These are phyloP conservation scores for Medicago truncatula DNA, from an alignment of 306 rosid genomes.

Conservation along the genomic window MtrunA17r5.0-ANR NC_053042.1:39746501-39747000, in stretches of 20 bases:
- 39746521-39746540: conserved; percentile 73
- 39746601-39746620: conserved; percentile 59
- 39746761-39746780: conserved; percentile 13
- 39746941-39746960: conserved; percentile 30
- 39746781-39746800: conserved; percentile 19
- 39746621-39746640: conserved; percentile 41
- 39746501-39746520: conserved; percentile 70
- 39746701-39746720: conserved; percentile 36
- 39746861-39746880: not conserved
- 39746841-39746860: not conserved
- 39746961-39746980: conserved; percentile 44
- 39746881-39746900: not conserved
- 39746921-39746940: not conserved
- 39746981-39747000: conserved; percentile 36
- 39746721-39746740: not conserved
- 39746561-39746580: conserved; percentile 91
- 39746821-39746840: not conserved
- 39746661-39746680: conserved; percentile 16
- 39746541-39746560: conserved; percentile 59
- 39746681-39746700: conserved; percentile 19
- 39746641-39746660: conserved; percentile 1
- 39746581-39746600: conserved; percentile 51
- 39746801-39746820: conserved; percentile 14
- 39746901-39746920: not conserved
- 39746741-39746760: not conserved